Evolutionary conservation across 306 rosid genomes (phyloP), one percentile per base, ranked within the genome.

Genomic region (Erythrophleum fordii): DNA sequence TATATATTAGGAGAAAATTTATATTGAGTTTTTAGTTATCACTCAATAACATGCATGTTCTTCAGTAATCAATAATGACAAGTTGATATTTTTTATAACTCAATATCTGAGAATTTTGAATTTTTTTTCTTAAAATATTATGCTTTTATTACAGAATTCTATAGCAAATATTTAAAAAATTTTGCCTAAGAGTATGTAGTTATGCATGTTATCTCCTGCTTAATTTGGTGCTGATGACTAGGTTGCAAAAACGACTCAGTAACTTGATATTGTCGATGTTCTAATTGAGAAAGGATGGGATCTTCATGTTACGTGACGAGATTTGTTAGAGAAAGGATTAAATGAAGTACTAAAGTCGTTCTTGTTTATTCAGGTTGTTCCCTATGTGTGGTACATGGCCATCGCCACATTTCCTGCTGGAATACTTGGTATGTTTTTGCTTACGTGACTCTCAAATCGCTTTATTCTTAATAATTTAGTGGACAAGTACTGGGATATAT

Each of bases 361-460:
- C 10, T 76, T 75, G 35, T 69, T 52, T 35, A 56, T 71, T 53
- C 84, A 94, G 98, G 87, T 94, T 70, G 76, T 94, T 87, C 98
- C 98, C 29, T 92, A 59, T 56, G 98, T 94, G 80, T 94, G 98
- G 98, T 94, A 94, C 84, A 94, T 92, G 98, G 97, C 98, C 71
- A 39, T 94, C 3, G 96, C 98, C 82, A 94, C 97, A 26, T 90
- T 94, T 59, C 98, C 98, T 42, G 98, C 98, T 26, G 98, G 98
- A 49, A 55, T 92, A 56, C 91, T 94, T 37, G 98, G 98, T 94
- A 86, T 1, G 39, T 28, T 31, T 81, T 71, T 29, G 11, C 45
- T 58, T 7, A 11, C 73, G 18, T 42, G 20, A 29, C 42, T 45
- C 58, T 73, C 41, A 23, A 46, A 16, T 62, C 18, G 28, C 11